Conservation (phyloP, 164 flowering plant genomes). For the Nymphaea colorata region DNA sequence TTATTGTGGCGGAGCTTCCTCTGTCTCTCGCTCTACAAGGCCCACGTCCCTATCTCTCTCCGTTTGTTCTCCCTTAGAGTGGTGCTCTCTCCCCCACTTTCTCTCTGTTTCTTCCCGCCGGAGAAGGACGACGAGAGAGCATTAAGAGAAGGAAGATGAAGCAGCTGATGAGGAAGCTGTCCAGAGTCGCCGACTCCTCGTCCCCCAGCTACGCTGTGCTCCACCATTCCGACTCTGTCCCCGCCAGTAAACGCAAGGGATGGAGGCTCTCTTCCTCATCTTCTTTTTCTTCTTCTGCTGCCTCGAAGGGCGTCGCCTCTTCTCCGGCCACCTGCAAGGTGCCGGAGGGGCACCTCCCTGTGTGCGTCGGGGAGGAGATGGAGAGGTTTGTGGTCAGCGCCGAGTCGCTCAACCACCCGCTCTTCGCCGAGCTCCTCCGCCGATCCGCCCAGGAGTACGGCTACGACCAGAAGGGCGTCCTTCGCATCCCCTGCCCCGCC, state of each 20-base stretch:
- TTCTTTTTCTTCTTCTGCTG: neutral
- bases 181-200: constrained; percentile 55
- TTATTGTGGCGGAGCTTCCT: neutral
- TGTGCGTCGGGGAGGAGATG: constrained; percentile 93
- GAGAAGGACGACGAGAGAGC: no score
- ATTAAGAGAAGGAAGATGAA: constrained; percentile 22
- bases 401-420: constrained; percentile 67
- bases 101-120: neutral
- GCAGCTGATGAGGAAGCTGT: constrained; percentile 53
- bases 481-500: constrained; percentile 76
- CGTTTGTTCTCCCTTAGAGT: neutral
- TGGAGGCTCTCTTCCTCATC: neutral
- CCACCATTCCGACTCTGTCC: constrained; percentile 27
- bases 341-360: constrained; percentile 78
- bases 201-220: constrained; percentile 31
- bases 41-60: constrained; percentile 1
- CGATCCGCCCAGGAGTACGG: constrained; percentile 92
- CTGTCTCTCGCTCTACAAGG: neutral
- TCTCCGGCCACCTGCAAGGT: constrained; percentile 12
- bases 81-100: constrained; percentile 4
- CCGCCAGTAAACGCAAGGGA: constrained; percentile 4
- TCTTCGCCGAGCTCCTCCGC: constrained; percentile 48
- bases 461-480: constrained; percentile 81
- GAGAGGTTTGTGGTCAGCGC: constrained; percentile 79
- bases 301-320: neutral